phyloP scores from a whole-genome alignment of 208 protist species.

The Acanthamoeba polyphaga region DNA sequence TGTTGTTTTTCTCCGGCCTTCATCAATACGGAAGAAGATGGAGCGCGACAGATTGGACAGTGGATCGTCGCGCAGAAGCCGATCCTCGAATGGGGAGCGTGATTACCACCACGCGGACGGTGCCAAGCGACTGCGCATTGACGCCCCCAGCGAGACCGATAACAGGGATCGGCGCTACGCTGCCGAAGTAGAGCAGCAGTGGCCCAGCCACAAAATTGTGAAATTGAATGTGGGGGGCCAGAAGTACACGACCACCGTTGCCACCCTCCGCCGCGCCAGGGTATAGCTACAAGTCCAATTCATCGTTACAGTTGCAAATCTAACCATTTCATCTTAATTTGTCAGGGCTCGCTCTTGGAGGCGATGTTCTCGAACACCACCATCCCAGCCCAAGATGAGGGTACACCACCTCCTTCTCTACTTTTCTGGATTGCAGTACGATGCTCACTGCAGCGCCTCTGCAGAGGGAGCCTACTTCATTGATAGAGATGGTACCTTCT shows the following conservation, averaged over 20 bases:
- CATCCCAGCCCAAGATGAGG: neutral
- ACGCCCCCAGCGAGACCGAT: no score
- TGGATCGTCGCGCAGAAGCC: no score
- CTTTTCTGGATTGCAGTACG: no score
- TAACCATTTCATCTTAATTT: neutral
- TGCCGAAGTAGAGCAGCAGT: neutral
- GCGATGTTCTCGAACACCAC: neutral
- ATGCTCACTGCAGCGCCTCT: neutral
- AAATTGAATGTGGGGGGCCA: constrained; percentile 20
- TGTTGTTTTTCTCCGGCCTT: no score
- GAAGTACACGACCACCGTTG: constrained; percentile 15
- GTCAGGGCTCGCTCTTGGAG: neutral
- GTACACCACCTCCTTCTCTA: neutral
- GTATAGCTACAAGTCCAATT: neutral
- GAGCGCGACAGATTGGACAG: no score
- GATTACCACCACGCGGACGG: neutral
- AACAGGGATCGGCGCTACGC: neutral
- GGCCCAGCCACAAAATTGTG: constrained; percentile 2
- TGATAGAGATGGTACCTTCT: constrained; percentile 28
- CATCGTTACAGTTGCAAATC: neutral
- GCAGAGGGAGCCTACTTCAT: constrained; percentile 6
- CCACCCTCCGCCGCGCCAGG: neutral
- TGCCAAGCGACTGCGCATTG: no score
- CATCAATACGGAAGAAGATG: no score
- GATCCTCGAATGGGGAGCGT: neutral